These are phyloP conservation scores for Aspergillus clavatus DNA, from an alignment of 2,329 filamentous ascomycete genomes.

Conservation along the genomic window DNA sequence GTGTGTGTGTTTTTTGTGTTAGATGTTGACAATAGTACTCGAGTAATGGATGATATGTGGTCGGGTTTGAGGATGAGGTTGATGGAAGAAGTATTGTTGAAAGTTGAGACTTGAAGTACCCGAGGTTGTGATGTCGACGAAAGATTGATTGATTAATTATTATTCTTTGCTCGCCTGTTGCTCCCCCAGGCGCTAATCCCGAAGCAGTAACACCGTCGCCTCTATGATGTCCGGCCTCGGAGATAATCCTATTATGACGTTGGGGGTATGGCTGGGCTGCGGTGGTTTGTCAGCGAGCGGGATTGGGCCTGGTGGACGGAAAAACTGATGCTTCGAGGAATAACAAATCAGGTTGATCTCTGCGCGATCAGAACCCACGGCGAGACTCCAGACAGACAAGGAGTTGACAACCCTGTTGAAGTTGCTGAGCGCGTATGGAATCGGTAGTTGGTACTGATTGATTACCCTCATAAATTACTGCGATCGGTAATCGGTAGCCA, in stretches of 20 bases:
- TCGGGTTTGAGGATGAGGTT: constrained; percentile 4
- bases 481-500: background rate
- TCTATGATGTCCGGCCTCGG: constrained; percentile 14
- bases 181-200: constrained; percentile 8
- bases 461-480: background rate
- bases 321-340: background rate
- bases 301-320: no score
- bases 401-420: background rate
- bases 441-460: background rate
- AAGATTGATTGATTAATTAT: constrained; percentile 14
- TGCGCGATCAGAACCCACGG: no score
- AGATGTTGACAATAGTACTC: no score
- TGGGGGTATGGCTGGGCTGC: no score
- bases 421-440: no score
- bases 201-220: constrained; percentile 12
- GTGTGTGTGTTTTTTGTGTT: constrained; percentile 12
- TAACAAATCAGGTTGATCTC: background rate
- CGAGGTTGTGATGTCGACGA: constrained; percentile 4
- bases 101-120: constrained; percentile 1
- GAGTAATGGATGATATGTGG: no score
- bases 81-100: background rate
- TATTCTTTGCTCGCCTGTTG: constrained; percentile 4
- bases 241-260: background rate
- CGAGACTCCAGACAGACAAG: no score
- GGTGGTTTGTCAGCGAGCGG: no score